These are phyloP conservation scores for Leucoagaricus sp. DNA, from an alignment of 1,284 basidiomycete species.

Conservation along the genomic window DNA sequence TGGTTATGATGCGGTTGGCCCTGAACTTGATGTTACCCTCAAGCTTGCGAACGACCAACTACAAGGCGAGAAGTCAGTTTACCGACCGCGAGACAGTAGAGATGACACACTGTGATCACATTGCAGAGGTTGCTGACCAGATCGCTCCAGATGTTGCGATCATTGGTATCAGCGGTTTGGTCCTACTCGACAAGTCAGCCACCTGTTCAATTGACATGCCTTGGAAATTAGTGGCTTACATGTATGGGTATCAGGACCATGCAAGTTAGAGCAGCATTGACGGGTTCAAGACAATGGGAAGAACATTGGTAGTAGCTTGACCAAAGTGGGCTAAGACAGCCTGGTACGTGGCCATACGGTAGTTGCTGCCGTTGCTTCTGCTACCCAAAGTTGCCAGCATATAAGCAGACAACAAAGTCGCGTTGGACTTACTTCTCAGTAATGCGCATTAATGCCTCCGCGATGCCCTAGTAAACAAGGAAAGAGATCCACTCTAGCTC, in stretches of 20 bases:
- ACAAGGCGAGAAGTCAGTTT: not conserved
- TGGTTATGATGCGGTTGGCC: slow-evolving; percentile 95
- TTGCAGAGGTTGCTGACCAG: slow-evolving; percentile 95
- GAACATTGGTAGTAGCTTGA: too few relatives aligned
- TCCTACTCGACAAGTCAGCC: slow-evolving; percentile 48
- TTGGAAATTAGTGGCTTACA: slow-evolving; percentile 38
- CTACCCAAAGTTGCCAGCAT: slow-evolving; percentile 43
- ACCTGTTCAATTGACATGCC: not conserved
- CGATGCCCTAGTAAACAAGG: slow-evolving; percentile 90
- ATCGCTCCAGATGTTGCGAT: slow-evolving; percentile 99
- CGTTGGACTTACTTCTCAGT: slow-evolving; percentile 73
- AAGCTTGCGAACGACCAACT: slow-evolving; percentile 87
- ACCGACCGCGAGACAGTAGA: slow-evolving; percentile 9
- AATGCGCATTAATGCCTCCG: slow-evolving; percentile 79
- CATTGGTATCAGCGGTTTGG: slow-evolving; percentile 94
- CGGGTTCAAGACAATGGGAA: slow-evolving; percentile 84
- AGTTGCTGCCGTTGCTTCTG: slow-evolving; percentile 87
- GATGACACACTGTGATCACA: slow-evolving; percentile 73
- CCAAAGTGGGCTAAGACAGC: slow-evolving; percentile 89
- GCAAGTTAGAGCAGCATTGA: slow-evolving; percentile 80
- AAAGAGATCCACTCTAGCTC: slow-evolving; percentile 62
- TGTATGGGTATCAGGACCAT: slow-evolving; percentile 90
- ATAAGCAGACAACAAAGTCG: not conserved
- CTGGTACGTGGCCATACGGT: slow-evolving; percentile 95
- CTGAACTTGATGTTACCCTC: slow-evolving; percentile 84